Percentiles rank a stretch among this genome's conserved stretches.
Conservation (phyloP, 805 yeast species). For the Starmerella floris region DNA sequence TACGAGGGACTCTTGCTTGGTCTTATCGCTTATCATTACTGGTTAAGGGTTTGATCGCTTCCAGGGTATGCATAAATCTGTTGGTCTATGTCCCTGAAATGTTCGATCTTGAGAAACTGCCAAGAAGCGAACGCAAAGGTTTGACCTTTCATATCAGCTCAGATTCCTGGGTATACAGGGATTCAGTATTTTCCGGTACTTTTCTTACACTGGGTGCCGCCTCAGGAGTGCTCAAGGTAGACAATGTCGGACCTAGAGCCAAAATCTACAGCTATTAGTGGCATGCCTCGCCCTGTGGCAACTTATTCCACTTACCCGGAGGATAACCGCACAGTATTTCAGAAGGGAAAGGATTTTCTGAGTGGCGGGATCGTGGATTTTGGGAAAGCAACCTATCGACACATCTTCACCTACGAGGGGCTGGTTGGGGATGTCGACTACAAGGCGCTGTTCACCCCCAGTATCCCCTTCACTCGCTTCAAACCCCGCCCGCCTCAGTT, state of each 20-base stretch:
- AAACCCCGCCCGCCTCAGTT: slow-evolving; percentile 52
- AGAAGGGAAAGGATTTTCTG: background rate
- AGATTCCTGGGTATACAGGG: too few relatives aligned
- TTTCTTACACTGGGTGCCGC: too few relatives aligned
- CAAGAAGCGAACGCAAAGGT: too few relatives aligned
- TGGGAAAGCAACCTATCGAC: slow-evolving; percentile 4
- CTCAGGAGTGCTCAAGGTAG: too few relatives aligned
- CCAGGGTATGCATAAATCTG: too few relatives aligned
- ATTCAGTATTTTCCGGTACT: too few relatives aligned
- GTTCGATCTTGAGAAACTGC: too few relatives aligned
- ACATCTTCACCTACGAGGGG: slow-evolving; percentile 62
- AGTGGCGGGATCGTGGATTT: background rate
- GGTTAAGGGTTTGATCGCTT: too few relatives aligned
- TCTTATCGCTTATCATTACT: too few relatives aligned
- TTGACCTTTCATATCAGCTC: too few relatives aligned
- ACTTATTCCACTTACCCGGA: slow-evolving; percentile 1
- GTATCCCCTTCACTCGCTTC: slow-evolving; percentile 48
- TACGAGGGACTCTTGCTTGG: too few relatives aligned
- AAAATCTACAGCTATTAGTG: background rate
- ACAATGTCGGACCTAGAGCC: slow-evolving; percentile 4
- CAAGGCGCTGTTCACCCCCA: slow-evolving; percentile 64
- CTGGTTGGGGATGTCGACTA: slow-evolving; percentile 70
- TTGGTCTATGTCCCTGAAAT: too few relatives aligned
- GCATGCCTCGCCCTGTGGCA: slow-evolving; percentile 2
- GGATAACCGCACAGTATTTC: slow-evolving; percentile 7